These are phyloP conservation scores for Sequoiadendron giganteum DNA, from an alignment of 75 land plant species.

Conservation along the genomic window DNA sequence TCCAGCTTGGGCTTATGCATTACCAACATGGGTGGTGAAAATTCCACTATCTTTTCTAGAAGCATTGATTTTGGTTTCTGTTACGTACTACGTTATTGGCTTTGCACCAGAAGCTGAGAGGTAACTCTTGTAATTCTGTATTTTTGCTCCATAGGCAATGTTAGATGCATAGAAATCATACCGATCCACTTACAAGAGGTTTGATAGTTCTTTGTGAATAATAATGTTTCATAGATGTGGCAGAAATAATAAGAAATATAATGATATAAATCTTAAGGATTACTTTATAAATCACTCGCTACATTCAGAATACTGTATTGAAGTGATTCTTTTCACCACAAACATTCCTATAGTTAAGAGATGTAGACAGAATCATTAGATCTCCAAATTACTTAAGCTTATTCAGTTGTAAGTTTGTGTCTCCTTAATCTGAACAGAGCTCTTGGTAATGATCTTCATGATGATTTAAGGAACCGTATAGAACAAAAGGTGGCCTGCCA, in stretches of 20 bases:
- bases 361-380: not conserved
- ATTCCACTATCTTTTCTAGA: too few relatives aligned
- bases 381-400: not conserved
- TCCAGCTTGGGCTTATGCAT: constrained; percentile 4
- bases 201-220: not conserved
- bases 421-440: not conserved
- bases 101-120: constrained; percentile 42
- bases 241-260: not conserved
- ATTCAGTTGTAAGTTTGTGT: not conserved
- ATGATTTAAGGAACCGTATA: constrained; percentile 27
- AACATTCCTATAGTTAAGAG: not conserved
- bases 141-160: not conserved
- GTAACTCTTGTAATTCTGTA: constrained; percentile 5
- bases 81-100: constrained; percentile 55
- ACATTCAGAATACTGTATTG: not conserved
- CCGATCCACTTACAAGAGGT: not conserved
- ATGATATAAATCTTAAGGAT: not conserved
- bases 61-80: not conserved
- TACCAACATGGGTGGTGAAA: too few relatives aligned
- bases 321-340: constrained; percentile 37
- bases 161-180: not conserved
- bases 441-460: constrained; percentile 11
- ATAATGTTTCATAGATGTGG: not conserved
- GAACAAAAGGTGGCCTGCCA: constrained; percentile 26
- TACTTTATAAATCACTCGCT: not conserved